Evolutionary conservation across 2,329 filamentous ascomycete species (phyloP), one percentile per base, ranked within the genome.

Genomic region (Colletotrichum cuscutae): DNA sequence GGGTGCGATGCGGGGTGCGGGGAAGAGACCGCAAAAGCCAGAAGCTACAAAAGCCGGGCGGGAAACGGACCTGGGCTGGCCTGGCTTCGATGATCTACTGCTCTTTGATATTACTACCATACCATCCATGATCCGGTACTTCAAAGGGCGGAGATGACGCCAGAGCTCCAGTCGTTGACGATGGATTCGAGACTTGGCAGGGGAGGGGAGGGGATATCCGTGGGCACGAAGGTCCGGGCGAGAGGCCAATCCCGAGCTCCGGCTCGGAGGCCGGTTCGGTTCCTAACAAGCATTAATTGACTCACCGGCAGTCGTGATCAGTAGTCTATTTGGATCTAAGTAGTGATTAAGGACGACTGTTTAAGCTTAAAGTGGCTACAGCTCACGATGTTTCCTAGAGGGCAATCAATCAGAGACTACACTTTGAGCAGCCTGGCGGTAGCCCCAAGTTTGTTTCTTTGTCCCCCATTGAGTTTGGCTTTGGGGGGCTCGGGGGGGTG

Each of bases 1-100:
- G 61, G 62, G 35, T 56, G 52, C 62, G 15, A 32, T 65, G 52
- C 62, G 24, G 49, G 32, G 62, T 65, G 32, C 52, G 62, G 62
- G 52, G 52, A 56, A 28, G 42, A 53, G 5, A 19, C 37, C 19
- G 11, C 4, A 1, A 35, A 35, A 35, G 11, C 32, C 32, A 35
- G 32, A 35, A 53, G 60, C n/a, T 53, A 1, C 12, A 53, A 49
- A 19, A 2, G 22, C 60, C 12, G 2, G 46, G 26, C 37, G 6
- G 37, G 30, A 13, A 22, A 49, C 42, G n/a, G 49, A 42, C 37
- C 37, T 42, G 35, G 35, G 5, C 13, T 42, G 37, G 37, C 13
- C 37, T 42, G 37, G 37, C 15, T 13, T 35, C 46, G n/a, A 53
- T 30, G 46, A 19, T 32, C 49, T 22, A 13, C 13, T 28, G 15